Percentiles rank a stretch among this genome's conserved stretches.
phyloP scores from a whole-genome alignment of 1,284 basidiomycete species.

The Stereum hirsutum region DNA sequence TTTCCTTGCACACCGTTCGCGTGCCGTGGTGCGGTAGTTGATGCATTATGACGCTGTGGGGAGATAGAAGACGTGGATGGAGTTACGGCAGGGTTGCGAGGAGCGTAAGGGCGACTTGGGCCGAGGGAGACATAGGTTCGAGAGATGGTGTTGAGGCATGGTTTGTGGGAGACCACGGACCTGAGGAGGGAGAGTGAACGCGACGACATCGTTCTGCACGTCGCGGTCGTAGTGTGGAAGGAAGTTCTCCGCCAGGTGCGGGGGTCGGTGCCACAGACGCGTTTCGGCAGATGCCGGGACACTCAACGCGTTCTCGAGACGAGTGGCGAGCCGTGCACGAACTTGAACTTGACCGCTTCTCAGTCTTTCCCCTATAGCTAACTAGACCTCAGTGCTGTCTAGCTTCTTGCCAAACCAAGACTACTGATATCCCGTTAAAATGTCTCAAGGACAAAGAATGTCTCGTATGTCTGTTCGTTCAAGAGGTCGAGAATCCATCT shows the following conservation, averaged over 20 bases:
- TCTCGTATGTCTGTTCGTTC: constrained; percentile 41
- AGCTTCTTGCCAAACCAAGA: no score
- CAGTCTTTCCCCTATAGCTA: constrained; percentile 4
- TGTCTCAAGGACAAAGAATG: constrained; percentile 9
- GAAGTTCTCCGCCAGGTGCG: neutral
- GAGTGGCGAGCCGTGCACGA: no score
- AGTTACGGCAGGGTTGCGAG: neutral
- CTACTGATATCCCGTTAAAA: neutral
- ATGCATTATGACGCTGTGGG: constrained; percentile 3
- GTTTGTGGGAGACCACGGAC: neutral
- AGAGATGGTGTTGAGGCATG: neutral
- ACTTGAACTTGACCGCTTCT: neutral
- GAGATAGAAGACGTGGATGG: no score
- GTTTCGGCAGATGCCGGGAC: neutral
- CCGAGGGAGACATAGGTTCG: constrained; percentile 12
- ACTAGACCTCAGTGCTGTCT: no score
- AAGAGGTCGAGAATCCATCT: constrained; percentile 59
- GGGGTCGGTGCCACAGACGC: neutral
- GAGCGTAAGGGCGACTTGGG: constrained; percentile 3
- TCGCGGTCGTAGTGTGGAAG: neutral
- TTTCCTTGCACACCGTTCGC: constrained; percentile 12
- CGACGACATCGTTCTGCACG: neutral
- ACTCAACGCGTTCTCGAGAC: no score
- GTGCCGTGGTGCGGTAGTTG: constrained; percentile 12
- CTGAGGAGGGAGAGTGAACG: neutral